Percentiles rank a stretch among this genome's conserved stretches.
Conservation (phyloP, 306 rosid genomes). For the Castanea crenata region DNA sequence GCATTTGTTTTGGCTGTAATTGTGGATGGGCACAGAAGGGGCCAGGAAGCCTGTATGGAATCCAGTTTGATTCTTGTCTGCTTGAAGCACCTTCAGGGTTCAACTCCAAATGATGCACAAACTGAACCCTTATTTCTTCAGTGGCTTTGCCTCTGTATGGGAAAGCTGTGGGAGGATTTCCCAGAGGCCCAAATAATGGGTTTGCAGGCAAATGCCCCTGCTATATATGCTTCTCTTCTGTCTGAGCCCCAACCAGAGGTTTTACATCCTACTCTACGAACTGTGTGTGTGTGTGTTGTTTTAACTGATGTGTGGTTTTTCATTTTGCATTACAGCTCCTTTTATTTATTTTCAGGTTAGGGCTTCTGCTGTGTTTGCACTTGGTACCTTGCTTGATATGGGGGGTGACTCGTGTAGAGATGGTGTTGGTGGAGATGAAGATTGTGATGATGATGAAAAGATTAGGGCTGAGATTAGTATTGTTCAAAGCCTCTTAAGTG, state of each 20-base stretch:
- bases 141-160: conserved; percentile 98
- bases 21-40: conserved; percentile 91
- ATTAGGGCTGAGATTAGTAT: conserved; percentile 82
- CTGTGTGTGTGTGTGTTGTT: conserved; percentile 9
- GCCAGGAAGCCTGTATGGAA: conserved; percentile 96
- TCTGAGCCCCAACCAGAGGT: conserved; percentile 96
- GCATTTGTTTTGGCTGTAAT: conserved; percentile 97
- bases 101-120: conserved; percentile 75
- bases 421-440: conserved; percentile 78
- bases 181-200: conserved; percentile 80
- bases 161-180: conserved; percentile 94
- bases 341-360: conserved; percentile 72
- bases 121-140: conserved; percentile 95
- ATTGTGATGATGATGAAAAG: conserved; percentile 86
- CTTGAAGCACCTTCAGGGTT: conserved; percentile 86
- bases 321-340: neutral
- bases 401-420: conserved; percentile 69
- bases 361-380: conserved; percentile 93
- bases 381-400: conserved; percentile 90
- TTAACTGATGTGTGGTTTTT: neutral
- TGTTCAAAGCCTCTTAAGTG: conserved; percentile 67
- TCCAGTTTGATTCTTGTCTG: conserved; percentile 77
- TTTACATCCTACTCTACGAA: conserved; percentile 14
- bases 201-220: conserved; percentile 77
- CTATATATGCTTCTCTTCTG: conserved; percentile 64